Evolutionary conservation across 305 asterid species (phyloP), one percentile per base, ranked within the genome.

Genomic region (Fraxinus greggii): DNA sequence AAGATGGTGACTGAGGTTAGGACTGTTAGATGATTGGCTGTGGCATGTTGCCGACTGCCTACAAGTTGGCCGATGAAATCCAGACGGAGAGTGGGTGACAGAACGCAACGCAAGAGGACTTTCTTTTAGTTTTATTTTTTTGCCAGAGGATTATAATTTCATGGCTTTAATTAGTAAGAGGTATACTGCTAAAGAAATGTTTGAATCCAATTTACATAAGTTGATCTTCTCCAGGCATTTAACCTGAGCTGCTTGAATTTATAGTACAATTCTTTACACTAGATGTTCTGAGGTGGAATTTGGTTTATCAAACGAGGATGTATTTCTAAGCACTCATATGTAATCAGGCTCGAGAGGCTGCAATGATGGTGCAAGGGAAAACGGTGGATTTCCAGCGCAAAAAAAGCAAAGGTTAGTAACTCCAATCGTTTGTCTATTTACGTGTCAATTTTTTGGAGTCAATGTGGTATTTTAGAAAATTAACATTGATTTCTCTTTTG

Each of bases 321-420:
- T 31, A 32, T 32, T 31, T 72, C 76, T 72, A 19, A 72, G 28
- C 42, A 77, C 61, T 85, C 77, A 80, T 82, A 56, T 86, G 79
- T 81, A 83, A 83, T 83, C 95, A 97, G 99, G 92, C 90, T 83
- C 97, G 99, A 72, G 99, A 95, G 89, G 99, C 92, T 86, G 97
- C 95, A n/a, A 54, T 84, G 59, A 90, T 90, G 97, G 89, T 91
- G 81, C 99, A 92, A 83, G 98, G 99, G 82, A 94, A 95, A 89
- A 90, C 93, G 65, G 98, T 97, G 79, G 99, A 97, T 92, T 87
- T 90, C 87, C 99, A 97, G 92, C 90, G 99, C 48, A 95, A 89
- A 89, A 97, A 91, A 92, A 93, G 91, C 90, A 93, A 92, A 95
- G 99, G 99, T 95, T 32, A 85, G 88, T 74, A 61, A 45, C 21